Base-by-base conservation (phyloP, 1,284 basidiomycete species). In the Ustilago shanxiensis region DNA sequence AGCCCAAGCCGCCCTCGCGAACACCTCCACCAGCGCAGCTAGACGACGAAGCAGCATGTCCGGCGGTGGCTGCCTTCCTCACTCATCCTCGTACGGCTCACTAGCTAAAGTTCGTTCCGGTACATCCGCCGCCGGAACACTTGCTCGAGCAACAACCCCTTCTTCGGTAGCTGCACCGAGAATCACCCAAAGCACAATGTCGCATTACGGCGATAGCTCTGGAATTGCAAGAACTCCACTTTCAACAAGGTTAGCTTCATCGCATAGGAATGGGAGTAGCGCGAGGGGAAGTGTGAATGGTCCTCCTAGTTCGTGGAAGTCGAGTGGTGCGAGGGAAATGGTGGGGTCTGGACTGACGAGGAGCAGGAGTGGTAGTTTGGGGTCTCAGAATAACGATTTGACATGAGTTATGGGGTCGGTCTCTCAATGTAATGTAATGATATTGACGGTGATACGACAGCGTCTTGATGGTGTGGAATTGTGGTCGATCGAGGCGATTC, bases 331-430 rank as follows among this genome's bases (percentile, higher is more conserved):
- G 28, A 39, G 31, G 26, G 54, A 24, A 37, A 37, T 24, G 26
- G 16, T 35, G 33, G 50, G 29, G 28, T 29, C 49, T 5, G 39
- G 41, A 28, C 33, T 60, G 41, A 33, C 14, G 95, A 98, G 83
- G 94, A 97, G 64, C 89, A 98, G 39, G 95, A 97, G 86, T 95
- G 97, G 29, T 90, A 96, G 54, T 28, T 44, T 67, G 1, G 70
- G 61, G n/a, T 54, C 59, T 26, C 51, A 60, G 51, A 35, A 29
- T 20, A 57, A 50, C 24, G 28, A 31, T 22, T 11, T 33, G 50
- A 18, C 16, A 20, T 26, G 29, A 50, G 22, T 11, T 7, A 7
- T 33, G 45, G 11, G 5, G 20, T n/a, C n/a, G 24, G 44, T n/a
- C n/a, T n/a, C n/a, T n/a, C n/a, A n/a, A n/a, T 31, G 22, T 5